Percentiles rank a stretch among this genome's conserved stretches.
phyloP scores from a whole-genome alignment of 768 basidiomycete genomes.

The Tricholomella constricta region DNA sequence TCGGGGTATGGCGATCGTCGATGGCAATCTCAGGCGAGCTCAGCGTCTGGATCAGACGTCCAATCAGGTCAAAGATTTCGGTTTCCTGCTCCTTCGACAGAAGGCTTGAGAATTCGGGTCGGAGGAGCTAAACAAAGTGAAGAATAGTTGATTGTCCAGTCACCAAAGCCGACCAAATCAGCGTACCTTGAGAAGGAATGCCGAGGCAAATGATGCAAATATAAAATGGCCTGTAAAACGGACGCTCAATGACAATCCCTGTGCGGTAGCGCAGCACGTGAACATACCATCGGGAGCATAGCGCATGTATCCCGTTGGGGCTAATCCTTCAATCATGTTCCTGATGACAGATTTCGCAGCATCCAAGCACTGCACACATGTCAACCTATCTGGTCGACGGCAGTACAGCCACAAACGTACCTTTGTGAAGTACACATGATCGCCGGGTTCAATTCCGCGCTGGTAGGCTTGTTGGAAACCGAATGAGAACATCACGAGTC shows the following conservation, averaged over 20 bases:
- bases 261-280: neutral
- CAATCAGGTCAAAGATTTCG: constrained; percentile 72
- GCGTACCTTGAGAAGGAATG: constrained; percentile 77
- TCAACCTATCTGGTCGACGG: constrained; percentile 1
- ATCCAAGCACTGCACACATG: constrained; percentile 57
- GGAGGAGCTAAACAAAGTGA: constrained; percentile 51
- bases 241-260: neutral
- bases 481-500: constrained; percentile 86
- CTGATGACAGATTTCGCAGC: constrained; percentile 68
- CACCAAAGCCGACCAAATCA: neutral
- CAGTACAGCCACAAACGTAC: constrained; percentile 33
- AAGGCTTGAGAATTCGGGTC: constrained; percentile 70
- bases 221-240: constrained; percentile 62
- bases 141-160: neutral
- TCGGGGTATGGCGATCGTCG: constrained; percentile 80
- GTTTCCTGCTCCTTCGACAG: constrained; percentile 63
- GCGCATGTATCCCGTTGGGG: constrained; percentile 74
- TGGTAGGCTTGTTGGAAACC: constrained; percentile 84
- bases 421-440: constrained; percentile 69
- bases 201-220: constrained; percentile 80
- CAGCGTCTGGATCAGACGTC: constrained; percentile 70
- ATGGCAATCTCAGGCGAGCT: constrained; percentile 75
- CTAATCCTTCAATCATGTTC: constrained; percentile 64
- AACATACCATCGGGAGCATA: constrained; percentile 73
- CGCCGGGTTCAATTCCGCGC: constrained; percentile 62